phyloP scores from a whole-genome alignment of 345 rosid genomes.

The Turritis glabra region DNA sequence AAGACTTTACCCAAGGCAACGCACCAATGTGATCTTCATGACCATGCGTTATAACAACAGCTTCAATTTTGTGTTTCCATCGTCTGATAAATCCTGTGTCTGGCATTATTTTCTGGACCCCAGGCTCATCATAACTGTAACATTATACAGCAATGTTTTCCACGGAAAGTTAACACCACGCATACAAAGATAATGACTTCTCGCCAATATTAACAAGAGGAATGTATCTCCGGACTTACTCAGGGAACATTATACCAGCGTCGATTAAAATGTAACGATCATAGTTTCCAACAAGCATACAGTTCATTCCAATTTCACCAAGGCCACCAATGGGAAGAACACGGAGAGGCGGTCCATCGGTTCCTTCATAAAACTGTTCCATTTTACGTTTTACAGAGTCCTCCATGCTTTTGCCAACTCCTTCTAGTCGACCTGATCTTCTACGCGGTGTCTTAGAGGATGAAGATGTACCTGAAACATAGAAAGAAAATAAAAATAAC shows the following conservation, averaged over 20 bases:
- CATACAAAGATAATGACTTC: neutral
- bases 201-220: conserved; percentile 13
- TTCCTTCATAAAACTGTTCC: conserved; percentile 96
- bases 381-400: conserved; percentile 94
- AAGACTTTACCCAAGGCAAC: conserved; percentile 98
- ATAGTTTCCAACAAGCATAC: conserved; percentile 96
- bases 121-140: conserved; percentile 89
- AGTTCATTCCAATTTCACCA: conserved; percentile 99
- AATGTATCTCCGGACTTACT: conserved; percentile 55
- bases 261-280: conserved; percentile 94
- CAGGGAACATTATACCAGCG: conserved; percentile 98
- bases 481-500: neutral
- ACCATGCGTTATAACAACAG: conserved; percentile 95
- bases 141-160: conserved; percentile 9
- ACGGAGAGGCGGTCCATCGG: conserved; percentile 91
- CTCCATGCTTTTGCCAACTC: conserved; percentile 89
- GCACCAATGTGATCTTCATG: conserved; percentile 99
- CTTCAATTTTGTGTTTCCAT: conserved; percentile 98
- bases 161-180: conserved; percentile 21
- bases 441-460: conserved; percentile 55
- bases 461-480: conserved; percentile 40
- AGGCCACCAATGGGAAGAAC: conserved; percentile 95
- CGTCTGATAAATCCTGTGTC: conserved; percentile 93
- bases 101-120: conserved; percentile 91
- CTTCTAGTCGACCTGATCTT: conserved; percentile 67